Conservation (phyloP, 495 filamentous ascomycete genomes). For the Tuber brumale region DNA sequence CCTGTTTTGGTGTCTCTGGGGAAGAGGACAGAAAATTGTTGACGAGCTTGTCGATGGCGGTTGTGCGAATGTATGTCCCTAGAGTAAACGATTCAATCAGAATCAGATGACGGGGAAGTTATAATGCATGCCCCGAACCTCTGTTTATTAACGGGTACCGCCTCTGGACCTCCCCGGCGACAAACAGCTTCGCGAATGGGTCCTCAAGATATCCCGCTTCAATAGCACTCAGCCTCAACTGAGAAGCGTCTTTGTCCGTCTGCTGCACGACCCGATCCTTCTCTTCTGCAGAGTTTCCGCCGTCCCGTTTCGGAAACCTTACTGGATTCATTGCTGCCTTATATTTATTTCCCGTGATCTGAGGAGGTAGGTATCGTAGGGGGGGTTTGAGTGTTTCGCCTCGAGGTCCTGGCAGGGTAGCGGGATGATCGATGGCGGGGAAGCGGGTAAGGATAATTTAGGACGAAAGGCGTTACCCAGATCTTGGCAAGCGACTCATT, state of each 20-base stretch:
- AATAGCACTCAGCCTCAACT: slow-evolving; percentile 82
- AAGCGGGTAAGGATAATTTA: no score
- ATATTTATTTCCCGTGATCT: background rate
- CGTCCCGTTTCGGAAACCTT: background rate
- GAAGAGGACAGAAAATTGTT: slow-evolving; percentile 55
- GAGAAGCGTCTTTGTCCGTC: slow-evolving; percentile 86
- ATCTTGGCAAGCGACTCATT: no score
- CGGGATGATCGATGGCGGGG: background rate
- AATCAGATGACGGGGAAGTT: slow-evolving; percentile 10
- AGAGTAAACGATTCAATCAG: background rate
- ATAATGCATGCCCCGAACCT: slow-evolving; percentile 51
- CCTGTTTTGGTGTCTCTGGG: slow-evolving; percentile 58
- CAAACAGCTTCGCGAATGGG: slow-evolving; percentile 64
- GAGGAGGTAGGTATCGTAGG: background rate
- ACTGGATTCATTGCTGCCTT: background rate
- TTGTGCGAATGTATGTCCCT: slow-evolving; percentile 94
- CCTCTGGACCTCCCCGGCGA: slow-evolving; percentile 43
- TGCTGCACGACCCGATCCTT: slow-evolving; percentile 56
- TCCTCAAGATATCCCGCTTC: slow-evolving; percentile 81
- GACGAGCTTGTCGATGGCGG: slow-evolving; percentile 75
- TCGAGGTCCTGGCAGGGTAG: background rate
- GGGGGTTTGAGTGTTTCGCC: background rate
- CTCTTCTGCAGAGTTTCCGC: slow-evolving; percentile 5
- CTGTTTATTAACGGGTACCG: slow-evolving; percentile 87
- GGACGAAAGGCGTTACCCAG: no score